phyloP scores from a whole-genome alignment of 257 asterid species.

The Dorcoceras hygrometricum region DNA sequence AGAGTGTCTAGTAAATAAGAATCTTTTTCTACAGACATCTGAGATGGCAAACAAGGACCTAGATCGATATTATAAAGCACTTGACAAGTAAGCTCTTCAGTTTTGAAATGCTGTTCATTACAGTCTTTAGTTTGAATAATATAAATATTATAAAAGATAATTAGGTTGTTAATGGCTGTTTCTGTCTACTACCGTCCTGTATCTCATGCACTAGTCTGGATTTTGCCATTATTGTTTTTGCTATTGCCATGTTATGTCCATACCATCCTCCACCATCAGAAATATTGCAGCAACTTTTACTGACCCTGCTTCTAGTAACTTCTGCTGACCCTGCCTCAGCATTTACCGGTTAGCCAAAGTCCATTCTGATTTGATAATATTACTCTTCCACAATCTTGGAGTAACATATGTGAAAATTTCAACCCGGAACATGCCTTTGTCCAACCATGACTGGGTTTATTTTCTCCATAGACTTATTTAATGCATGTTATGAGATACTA shows the following conservation, averaged over 20 bases:
- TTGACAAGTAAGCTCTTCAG: constrained; percentile 83
- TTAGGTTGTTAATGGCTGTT: background rate
- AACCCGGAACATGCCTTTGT: background rate
- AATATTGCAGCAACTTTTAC: too few relatives aligned
- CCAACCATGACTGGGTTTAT: constrained; percentile 5
- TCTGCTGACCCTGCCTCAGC: background rate
- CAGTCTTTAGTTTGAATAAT: too few relatives aligned
- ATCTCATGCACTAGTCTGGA: background rate
- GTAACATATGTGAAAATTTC: too few relatives aligned
- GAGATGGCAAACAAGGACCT: constrained; percentile 99
- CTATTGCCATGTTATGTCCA: background rate
- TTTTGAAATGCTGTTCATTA: constrained; percentile 9
- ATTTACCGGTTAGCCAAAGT: background rate
- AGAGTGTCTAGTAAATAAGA: constrained; percentile 12
- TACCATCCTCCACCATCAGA: background rate
- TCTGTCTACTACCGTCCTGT: background rate
- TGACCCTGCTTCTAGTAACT: background rate
- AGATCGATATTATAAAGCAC: constrained; percentile 90
- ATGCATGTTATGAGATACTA: background rate
- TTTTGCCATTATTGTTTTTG: background rate
- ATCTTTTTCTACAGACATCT: constrained; percentile 62
- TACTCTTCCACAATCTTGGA: background rate
- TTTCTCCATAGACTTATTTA: constrained; percentile 8
- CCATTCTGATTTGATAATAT: too few relatives aligned
- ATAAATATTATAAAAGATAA: too few relatives aligned